A percentile compares a stretch with the other conserved stretches of the same genome.
These are phyloP conservation scores for Fusarium sp. DNA, from an alignment of 2,329 filamentous ascomycete species.

Conservation along the genomic window DNA sequence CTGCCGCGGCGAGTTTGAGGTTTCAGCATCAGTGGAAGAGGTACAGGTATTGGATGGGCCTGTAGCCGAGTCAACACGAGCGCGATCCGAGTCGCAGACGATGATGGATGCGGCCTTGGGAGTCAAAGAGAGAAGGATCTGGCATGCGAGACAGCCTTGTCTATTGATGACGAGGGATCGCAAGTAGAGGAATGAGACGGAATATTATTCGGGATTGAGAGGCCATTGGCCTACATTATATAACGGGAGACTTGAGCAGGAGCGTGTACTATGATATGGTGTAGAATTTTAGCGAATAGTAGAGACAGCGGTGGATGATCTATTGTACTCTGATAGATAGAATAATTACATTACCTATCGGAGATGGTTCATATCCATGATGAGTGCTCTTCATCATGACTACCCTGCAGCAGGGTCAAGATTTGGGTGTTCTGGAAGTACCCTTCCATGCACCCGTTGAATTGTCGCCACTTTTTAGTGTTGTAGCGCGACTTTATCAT, in stretches of 20 bases:
- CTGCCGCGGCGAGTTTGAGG: slow-evolving; percentile 86
- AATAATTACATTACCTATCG: background rate
- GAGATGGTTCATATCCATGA: background rate
- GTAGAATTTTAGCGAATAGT: slow-evolving; percentile 29
- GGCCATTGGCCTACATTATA: slow-evolving; percentile 26
- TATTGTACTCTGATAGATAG: background rate
- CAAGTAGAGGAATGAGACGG: slow-evolving; percentile 36
- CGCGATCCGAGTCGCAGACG: slow-evolving; percentile 68
- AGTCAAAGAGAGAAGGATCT: slow-evolving; percentile 73
- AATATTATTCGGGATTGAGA: slow-evolving; percentile 15
- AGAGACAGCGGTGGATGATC: slow-evolving; percentile 30
- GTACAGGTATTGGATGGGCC: slow-evolving; percentile 68
- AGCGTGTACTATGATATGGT: slow-evolving; percentile 14
- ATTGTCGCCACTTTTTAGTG: slow-evolving; percentile 37
- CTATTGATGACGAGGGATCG: slow-evolving; percentile 68
- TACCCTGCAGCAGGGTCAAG: slow-evolving; percentile 23
- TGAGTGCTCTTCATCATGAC: background rate
- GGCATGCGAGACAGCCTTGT: slow-evolving; percentile 74
- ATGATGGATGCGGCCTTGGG: slow-evolving; percentile 73
- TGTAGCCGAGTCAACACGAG: slow-evolving; percentile 53
- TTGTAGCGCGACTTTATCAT: slow-evolving; percentile 23
- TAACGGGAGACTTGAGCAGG: slow-evolving; percentile 5
- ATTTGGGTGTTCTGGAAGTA: slow-evolving; percentile 14
- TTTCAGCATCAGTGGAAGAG: slow-evolving; percentile 87
- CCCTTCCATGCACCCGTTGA: slow-evolving; percentile 8